Evolutionary conservation across 2,329 filamentous ascomycete genomes (phyloP).

Genomic region (Aspergillus novoparasiticus): DNA sequence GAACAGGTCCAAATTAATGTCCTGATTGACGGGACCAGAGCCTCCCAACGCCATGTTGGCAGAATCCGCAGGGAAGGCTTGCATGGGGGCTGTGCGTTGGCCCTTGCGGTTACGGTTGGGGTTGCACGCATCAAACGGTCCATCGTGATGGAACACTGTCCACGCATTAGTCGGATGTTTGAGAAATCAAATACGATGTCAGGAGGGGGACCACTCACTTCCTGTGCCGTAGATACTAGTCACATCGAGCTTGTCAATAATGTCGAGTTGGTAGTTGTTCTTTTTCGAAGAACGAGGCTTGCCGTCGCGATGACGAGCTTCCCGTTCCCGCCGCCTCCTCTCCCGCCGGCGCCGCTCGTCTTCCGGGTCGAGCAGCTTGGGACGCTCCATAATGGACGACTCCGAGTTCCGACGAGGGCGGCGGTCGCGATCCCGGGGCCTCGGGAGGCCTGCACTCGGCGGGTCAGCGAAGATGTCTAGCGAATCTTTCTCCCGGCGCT

Average conservation of each 20-base stretch:
- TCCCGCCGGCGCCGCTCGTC: constrained; percentile 55
- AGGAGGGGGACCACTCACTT: constrained; percentile 59
- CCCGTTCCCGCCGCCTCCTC: constrained; percentile 53
- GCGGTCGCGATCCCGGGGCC: constrained; percentile 35
- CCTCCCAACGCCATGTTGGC: constrained; percentile 91
- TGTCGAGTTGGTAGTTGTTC: constrained; percentile 62
- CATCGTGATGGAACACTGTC: constrained; percentile 93
- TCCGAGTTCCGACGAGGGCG: constrained; percentile 64
- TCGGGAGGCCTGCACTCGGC: constrained; percentile 31
- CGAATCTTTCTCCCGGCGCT: constrained; percentile 33
- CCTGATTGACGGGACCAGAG: constrained; percentile 77
- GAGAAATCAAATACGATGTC: neutral
- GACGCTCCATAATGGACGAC: constrained; percentile 60
- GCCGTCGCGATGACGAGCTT: constrained; percentile 44
- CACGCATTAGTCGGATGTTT: constrained; percentile 8
- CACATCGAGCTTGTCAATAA: constrained; percentile 96
- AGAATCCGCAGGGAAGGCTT: constrained; percentile 90
- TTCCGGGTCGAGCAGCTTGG: constrained; percentile 51
- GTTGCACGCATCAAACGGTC: constrained; percentile 94
- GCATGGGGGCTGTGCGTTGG: constrained; percentile 84
- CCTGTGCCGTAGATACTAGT: constrained; percentile 94
- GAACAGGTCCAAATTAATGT: constrained; percentile 83
- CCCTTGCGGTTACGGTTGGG: constrained; percentile 88
- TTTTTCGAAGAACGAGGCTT: constrained; percentile 41
- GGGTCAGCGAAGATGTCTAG: constrained; percentile 55